Base-by-base conservation (phyloP, 176 grass and related monocot species). In the Eleusine indica region DNA sequence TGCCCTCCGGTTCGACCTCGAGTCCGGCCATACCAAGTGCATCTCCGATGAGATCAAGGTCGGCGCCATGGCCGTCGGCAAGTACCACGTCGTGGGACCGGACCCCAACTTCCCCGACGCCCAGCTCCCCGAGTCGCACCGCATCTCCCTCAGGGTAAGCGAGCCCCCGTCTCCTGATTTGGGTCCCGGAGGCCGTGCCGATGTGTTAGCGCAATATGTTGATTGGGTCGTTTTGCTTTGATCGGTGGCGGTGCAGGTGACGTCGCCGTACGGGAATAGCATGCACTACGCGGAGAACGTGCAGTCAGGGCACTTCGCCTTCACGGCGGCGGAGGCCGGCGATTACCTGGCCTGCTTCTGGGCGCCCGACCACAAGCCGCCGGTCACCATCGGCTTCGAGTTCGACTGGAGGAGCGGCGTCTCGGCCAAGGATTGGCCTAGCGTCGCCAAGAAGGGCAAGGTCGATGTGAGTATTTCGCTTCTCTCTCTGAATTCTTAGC, bases 261-360 rank as follows among this genome's bases (percentile, higher is more conserved):
- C 96, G 1, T 98, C 96, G 43, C 96, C 96, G 37, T 92, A 98
- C 68, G 96, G 96, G n/a, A 94, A 98, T 35, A 92, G 82, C 89
- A 90, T 98, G 82, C 96, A 98, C 87, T 92, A 88, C 69, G 77
- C 87, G 49, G 96, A 98, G 81, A 93, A 87, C 72, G 96, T 94
- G 65, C 93, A 91, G 64, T 92, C 93, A 9, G 96, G 93, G 16
- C 86, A 90, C 68, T 98, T 98, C 62, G 96, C 93, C 35, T 98
- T 98, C 84, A 85, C 91, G 25, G 82, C 96, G 38, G 49, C 61
- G 69, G 96, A 98, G 85, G 96, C 87, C 0, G 96, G 96, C 41
- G 93, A 94, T 74, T 98, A 95, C 91, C 53, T 98, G 74, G 91
- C 93, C 17, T 98, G 96, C 89, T 98, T 98, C 86, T 94, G 93